Percentiles rank a stretch among this genome's conserved stretches.
phyloP scores from a whole-genome alignment of 2,329 filamentous ascomycete genomes.

The Geosmithia flava region DNA sequence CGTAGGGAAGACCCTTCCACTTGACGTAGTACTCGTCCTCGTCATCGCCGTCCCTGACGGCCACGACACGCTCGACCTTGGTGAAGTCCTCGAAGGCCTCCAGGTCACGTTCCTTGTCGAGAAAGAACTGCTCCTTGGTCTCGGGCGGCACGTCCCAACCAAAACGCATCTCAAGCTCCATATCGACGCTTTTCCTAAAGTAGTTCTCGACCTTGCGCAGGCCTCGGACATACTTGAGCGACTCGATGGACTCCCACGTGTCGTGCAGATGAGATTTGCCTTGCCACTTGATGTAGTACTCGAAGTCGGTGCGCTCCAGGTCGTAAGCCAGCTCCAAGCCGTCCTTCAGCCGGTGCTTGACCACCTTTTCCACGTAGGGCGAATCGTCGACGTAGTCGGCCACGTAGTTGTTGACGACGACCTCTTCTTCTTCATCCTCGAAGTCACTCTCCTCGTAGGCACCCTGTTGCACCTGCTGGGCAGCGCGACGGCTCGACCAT shows the following conservation, averaged over 20 bases:
- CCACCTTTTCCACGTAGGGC: slow-evolving; percentile 80
- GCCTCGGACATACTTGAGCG: slow-evolving; percentile 65
- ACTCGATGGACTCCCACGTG: slow-evolving; percentile 79
- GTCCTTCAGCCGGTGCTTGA: slow-evolving; percentile 73
- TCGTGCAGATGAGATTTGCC: slow-evolving; percentile 90
- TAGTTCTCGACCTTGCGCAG: slow-evolving; percentile 91
- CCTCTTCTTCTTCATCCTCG: slow-evolving; percentile 48
- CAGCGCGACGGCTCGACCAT: slow-evolving; percentile 79
- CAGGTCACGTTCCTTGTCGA: slow-evolving; percentile 85
- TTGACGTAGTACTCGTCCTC: slow-evolving; percentile 88
- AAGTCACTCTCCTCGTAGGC: slow-evolving; percentile 55
- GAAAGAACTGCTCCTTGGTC: slow-evolving; percentile 83
- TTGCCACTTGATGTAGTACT: slow-evolving; percentile 95
- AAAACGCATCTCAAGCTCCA: slow-evolving; percentile 66
- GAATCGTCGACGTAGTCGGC: slow-evolving; percentile 62
- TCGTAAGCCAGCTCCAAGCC: slow-evolving; percentile 48
- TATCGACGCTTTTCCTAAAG: slow-evolving; percentile 68
- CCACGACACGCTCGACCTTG: slow-evolving; percentile 86
- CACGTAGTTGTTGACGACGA: slow-evolving; percentile 52
- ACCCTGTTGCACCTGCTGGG: slow-evolving; percentile 55
- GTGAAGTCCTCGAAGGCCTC: slow-evolving; percentile 85
- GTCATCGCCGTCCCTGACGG: slow-evolving; percentile 65
- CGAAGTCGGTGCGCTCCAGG: slow-evolving; percentile 60
- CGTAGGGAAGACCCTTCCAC: slow-evolving; percentile 91
- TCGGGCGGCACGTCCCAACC: slow-evolving; percentile 70